Percentiles rank a stretch among this genome's conserved stretches.
These are phyloP conservation scores for Tuber brumale DNA, from an alignment of 495 filamentous ascomycete genomes.

Conservation along the genomic window DNA sequence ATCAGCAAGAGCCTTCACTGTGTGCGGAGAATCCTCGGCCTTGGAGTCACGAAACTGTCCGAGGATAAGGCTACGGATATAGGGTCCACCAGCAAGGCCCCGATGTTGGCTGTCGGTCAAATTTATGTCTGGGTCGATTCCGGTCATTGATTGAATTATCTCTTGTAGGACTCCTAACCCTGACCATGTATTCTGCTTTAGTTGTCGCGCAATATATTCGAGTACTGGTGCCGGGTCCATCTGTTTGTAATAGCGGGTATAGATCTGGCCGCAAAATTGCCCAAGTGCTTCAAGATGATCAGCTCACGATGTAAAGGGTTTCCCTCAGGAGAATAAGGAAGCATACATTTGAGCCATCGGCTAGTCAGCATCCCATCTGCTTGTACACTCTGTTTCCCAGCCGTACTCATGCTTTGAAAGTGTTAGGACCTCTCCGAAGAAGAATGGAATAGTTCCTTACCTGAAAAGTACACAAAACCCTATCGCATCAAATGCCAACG, in stretches of 20 bases:
- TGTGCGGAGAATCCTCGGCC: constrained; percentile 65
- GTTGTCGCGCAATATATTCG: constrained; percentile 78
- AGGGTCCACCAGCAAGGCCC: constrained; percentile 77
- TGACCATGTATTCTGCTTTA: constrained; percentile 69
- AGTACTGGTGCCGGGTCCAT: constrained; percentile 82
- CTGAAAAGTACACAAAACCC: constrained; percentile 50
- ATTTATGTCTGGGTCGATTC: constrained; percentile 74
- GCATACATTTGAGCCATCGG: constrained; percentile 60
- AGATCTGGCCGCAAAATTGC: constrained; percentile 78
- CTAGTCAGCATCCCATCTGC: constrained; percentile 79
- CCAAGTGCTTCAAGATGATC: constrained; percentile 57
- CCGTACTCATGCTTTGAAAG: constrained; percentile 43
- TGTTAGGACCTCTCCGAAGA: constrained; percentile 60
- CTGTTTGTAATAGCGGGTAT: constrained; percentile 67
- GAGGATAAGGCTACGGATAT: constrained; percentile 71
- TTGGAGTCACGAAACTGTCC: constrained; percentile 70
- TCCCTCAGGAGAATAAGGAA: constrained; percentile 22
- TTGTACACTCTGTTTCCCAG: constrained; percentile 69
- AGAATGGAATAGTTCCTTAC: constrained; percentile 60
- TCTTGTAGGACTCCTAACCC: constrained; percentile 86
- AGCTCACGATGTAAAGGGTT: constrained; percentile 2
- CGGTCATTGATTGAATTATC: constrained; percentile 82
- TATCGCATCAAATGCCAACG: constrained; percentile 72
- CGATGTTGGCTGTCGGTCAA: constrained; percentile 80
- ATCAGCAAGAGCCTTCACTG: constrained; percentile 72